Percentiles rank a stretch among this genome's conserved stretches.
These are phyloP conservation scores for Isabelozyma heimii DNA, from an alignment of 805 yeast species.

Conservation along the genomic window DNA sequence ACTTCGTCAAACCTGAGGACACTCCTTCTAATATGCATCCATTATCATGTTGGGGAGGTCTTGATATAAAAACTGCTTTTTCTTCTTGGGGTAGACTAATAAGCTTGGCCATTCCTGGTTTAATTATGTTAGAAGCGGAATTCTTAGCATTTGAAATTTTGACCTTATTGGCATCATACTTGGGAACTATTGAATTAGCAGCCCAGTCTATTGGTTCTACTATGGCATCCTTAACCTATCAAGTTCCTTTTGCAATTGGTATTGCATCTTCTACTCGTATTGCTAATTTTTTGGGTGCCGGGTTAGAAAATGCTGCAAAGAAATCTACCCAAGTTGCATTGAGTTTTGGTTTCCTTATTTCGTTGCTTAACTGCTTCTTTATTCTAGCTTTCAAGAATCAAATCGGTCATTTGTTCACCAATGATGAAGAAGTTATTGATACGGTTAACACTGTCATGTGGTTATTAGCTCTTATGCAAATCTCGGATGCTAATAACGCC, in stretches of 20 bases:
- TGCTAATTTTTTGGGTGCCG: conserved; percentile 55
- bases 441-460: conserved; percentile 54
- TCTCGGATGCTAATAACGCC: conserved; percentile 67
- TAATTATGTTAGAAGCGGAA: conserved; percentile 59
- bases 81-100: conserved; percentile 45
- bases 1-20: conserved; percentile 32
- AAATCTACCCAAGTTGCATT: conserved; percentile 36
- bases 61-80: conserved; percentile 38
- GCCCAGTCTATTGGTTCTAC: conserved; percentile 44
- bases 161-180: conserved; percentile 52
- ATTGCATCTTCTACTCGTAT: conserved; percentile 58
- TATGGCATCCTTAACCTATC: conserved; percentile 56
- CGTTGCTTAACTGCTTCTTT: conserved; percentile 28
- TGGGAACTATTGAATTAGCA: conserved; percentile 53
- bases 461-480: conserved; percentile 65
- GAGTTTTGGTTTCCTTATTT: conserved; percentile 33
- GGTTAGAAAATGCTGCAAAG: conserved; percentile 32
- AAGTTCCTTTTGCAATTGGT: conserved; percentile 57
- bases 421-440: conserved; percentile 54
- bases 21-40: conserved; percentile 50
- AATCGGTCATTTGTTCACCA: conserved; percentile 51
- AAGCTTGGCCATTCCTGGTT: conserved; percentile 51
- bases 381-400: conserved; percentile 28
- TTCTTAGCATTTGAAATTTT: conserved; percentile 57
- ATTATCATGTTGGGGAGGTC: conserved; percentile 47